Evolutionary conservation across 1,284 basidiomycete species (phyloP), one percentile per base, ranked within the genome.

Genomic region (Nidula niveotomentosa): DNA sequence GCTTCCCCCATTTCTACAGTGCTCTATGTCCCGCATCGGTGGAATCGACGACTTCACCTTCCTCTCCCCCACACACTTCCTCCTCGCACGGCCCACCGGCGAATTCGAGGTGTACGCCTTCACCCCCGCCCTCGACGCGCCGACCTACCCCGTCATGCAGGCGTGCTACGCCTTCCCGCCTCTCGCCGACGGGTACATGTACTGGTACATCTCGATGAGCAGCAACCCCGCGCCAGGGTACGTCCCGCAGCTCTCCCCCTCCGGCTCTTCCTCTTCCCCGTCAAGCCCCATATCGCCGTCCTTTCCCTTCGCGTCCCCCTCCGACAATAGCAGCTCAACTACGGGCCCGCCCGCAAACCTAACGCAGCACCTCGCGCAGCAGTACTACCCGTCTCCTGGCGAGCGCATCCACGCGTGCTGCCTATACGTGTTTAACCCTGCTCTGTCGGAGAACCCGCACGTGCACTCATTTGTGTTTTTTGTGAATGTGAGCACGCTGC

Each of bases 31-130:
- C 36, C 63, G 66, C 34, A 61, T 58, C 17, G 65, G 72, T 2
- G 75, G 75, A 3, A 79, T 81, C 35, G 78, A 81, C 55, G 81
- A 83, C 55, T 81, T 81, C 52, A 76, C 73, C 0, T 79, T 82
- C 56, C 65, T 82, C 12, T 74, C 76, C 1, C 66, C 70, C 23
- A 65, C 73, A 33, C 68, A 74, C 0, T 78, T 80, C 53, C 70
- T 83, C 44, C 61, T 80, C 35, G 74, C 79, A 17, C 67, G 72
- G 4, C 76, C 76, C 4, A 66, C 66, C 30, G 79, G 78, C 2
- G 65, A 62, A 53, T 74, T 81, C 52, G 77, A 79, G 57, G 73
- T 80, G 8, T 80, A 77, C 59, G 71, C 68, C 2, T 81, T 81
- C 58, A 23, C 23, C 23, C 23, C 23, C 23, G 23, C 23, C 23